Evolutionary conservation across 768 basidiomycete species (phyloP).

Genomic region (Butyriboletus loyo): DNA sequence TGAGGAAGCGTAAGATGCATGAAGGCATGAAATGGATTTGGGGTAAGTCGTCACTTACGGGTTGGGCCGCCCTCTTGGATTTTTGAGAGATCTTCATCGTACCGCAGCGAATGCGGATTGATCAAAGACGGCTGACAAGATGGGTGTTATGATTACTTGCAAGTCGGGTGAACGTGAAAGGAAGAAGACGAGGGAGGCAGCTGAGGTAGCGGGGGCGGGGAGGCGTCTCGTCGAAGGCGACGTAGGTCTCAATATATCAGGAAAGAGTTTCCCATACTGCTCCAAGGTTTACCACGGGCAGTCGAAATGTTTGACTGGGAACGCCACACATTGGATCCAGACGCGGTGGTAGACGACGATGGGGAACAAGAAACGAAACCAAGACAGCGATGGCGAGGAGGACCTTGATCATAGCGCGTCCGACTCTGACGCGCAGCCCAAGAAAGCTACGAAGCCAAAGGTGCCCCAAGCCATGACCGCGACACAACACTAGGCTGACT

Average conservation of each 20-base stretch:
- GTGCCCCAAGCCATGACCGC: background rate
- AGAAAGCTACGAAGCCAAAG: constrained; percentile 12
- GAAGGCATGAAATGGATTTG: constrained; percentile 1
- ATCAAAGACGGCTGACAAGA: constrained; percentile 10
- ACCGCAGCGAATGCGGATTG: constrained; percentile 48
- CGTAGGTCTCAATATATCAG: constrained; percentile 32
- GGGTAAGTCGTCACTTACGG: constrained; percentile 47
- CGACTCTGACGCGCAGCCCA: constrained; percentile 14
- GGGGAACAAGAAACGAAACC: background rate
- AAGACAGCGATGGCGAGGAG: constrained; percentile 1
- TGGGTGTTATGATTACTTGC: background rate
- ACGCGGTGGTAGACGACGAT: background rate
- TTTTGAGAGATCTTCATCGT: constrained; percentile 86
- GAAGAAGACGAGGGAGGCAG: constrained; percentile 11
- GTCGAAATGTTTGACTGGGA: too few relatives aligned
- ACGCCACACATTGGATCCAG: background rate
- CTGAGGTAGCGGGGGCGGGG: background rate
- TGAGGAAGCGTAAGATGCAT: constrained; percentile 6
- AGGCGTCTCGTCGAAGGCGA: constrained; percentile 20
- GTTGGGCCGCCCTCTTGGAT: constrained; percentile 76
- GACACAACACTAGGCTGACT: background rate
- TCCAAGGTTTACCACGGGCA: background rate
- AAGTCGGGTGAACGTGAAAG: constrained; percentile 7
- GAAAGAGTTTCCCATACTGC: constrained; percentile 24
- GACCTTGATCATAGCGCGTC: constrained; percentile 7